These are phyloP conservation scores for peach (Prunus persica) DNA, from an alignment of 306 rosid genomes.

Conservation along the genomic window Prunus_persica_NCBIv2 NC_034009.1:35459001-35459500, in stretches of 20 bases:
- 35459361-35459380: neutral
- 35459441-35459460: neutral
- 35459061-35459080: neutral
- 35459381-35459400: neutral
- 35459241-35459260: neutral
- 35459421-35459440: neutral
- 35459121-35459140: neutral
- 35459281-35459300: neutral
- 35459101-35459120: neutral
- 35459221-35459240: neutral
- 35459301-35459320: neutral
- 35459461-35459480: constrained; percentile 18
- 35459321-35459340: neutral
- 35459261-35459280: neutral
- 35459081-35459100: neutral
- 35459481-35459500: constrained; percentile 74
- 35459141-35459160: neutral
- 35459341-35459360: neutral
- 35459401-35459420: neutral
- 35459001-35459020: constrained; percentile 19
- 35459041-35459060: neutral
- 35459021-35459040: neutral
- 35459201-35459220: neutral
- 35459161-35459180: neutral
- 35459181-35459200: neutral